Evolutionary conservation across 129 eudicot species (phyloP).

Genomic region (Tagetes erecta): DNA sequence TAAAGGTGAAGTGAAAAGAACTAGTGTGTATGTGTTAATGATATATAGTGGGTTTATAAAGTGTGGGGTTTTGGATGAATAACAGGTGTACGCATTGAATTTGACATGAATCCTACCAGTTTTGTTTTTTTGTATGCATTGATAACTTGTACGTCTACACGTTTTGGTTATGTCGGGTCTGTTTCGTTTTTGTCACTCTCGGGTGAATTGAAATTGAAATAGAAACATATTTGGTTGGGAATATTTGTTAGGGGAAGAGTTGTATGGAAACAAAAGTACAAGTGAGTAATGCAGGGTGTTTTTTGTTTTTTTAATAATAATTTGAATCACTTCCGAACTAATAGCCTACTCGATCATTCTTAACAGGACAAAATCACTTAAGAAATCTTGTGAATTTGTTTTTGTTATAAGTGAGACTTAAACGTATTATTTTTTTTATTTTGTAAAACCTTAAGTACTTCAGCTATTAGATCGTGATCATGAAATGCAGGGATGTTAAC

Average conservation of each 20-base stretch:
- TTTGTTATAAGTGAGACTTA: too few species aligned
- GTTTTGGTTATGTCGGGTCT: conserved; percentile 18
- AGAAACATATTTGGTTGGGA: not conserved
- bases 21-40: not conserved
- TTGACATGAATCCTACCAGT: conserved; percentile 30
- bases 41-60: conserved; percentile 22
- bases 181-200: conserved; percentile 6
- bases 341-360: too few species aligned
- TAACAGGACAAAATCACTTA: too few species aligned
- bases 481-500: not conserved
- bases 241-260: conserved; percentile 13
- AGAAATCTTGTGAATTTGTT: too few species aligned
- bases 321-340: too few species aligned
- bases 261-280: conserved; percentile 27
- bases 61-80: conserved; percentile 11
- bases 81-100: conserved; percentile 42
- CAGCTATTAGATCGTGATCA: too few species aligned
- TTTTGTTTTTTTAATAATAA: too few species aligned
- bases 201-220: not conserved
- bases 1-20: not conserved
- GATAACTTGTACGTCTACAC: conserved; percentile 30
- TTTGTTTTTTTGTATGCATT: conserved; percentile 31
- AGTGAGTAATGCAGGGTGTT: not conserved
- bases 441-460: too few species aligned
- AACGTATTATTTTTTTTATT: too few species aligned